Evolutionary conservation across 1,139 yeast genomes (phyloP).

Genomic region (Debaryomycetaceae sp.): DNA sequence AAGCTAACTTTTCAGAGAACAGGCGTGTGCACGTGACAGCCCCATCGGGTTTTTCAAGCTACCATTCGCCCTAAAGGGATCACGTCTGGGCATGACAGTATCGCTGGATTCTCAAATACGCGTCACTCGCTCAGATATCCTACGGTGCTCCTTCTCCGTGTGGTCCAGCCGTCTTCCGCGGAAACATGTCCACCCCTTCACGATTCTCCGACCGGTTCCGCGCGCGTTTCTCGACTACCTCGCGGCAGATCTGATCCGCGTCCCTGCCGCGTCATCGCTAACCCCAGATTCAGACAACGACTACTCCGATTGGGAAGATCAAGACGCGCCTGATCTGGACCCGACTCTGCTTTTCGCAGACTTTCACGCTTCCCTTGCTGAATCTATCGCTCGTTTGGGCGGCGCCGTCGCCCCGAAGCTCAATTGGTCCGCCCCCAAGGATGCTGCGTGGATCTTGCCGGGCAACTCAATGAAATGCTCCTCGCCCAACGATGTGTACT

Average conservation of each 20-base stretch:
- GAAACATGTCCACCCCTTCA: conserved; percentile 38
- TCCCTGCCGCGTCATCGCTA: conserved; percentile 39
- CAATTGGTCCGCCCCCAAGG: conserved; percentile 96
- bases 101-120: no score
- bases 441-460: conserved; percentile 84
- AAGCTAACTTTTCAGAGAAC: no score
- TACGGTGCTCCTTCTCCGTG: conserved; percentile 57
- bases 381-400: conserved; percentile 31
- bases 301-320: conserved; percentile 63
- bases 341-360: conserved; percentile 43
- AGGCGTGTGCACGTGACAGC: no score
- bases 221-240: conserved; percentile 57
- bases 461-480: conserved; percentile 66
- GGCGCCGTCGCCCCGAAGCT: conserved; percentile 72
- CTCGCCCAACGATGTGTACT: conserved; percentile 61
- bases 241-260: conserved; percentile 61
- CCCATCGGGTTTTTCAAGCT: no score
- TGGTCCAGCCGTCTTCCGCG: conserved; percentile 63
- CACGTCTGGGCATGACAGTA: no score
- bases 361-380: conserved; percentile 43
- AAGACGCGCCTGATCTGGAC: conserved; percentile 25
- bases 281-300: conserved; percentile 45
- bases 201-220: conserved; percentile 58
- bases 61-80: no score
- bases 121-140: conserved; percentile 39